A percentile compares a stretch with the other conserved stretches of the same genome.
Evolutionary conservation across 2,329 filamentous ascomycete genomes (phyloP).

Genomic region (Exserohilum turcica): DNA sequence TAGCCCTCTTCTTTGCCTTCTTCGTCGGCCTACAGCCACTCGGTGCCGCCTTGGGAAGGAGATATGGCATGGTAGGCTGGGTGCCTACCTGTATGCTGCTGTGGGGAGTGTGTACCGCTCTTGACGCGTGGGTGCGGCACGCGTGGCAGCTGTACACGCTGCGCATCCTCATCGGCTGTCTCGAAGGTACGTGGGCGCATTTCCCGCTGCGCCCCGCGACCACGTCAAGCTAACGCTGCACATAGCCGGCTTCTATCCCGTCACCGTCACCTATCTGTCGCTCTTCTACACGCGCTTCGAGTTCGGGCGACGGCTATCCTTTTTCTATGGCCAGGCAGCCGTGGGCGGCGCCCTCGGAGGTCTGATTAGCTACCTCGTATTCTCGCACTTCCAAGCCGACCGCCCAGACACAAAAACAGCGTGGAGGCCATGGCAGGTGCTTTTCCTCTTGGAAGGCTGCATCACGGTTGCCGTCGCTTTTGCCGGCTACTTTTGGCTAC

Average conservation of each 20-base stretch:
- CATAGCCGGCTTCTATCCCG: slow-evolving; percentile 64
- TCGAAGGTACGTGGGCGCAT: slow-evolving; percentile 48
- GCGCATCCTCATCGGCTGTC: slow-evolving; percentile 53
- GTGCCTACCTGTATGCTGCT: slow-evolving; percentile 63
- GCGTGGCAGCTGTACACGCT: slow-evolving; percentile 56
- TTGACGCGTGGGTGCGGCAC: slow-evolving; percentile 54
- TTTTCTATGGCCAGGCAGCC: slow-evolving; percentile 64
- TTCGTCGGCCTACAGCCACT: slow-evolving; percentile 64
- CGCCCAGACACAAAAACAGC: slow-evolving; percentile 15
- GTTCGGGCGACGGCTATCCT: slow-evolving; percentile 58
- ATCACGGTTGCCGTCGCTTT: slow-evolving; percentile 55
- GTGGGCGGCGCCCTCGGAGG: slow-evolving; percentile 63
- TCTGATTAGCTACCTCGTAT: slow-evolving; percentile 57
- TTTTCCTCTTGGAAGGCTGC: slow-evolving; percentile 57
- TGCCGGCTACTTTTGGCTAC: slow-evolving; percentile 57
- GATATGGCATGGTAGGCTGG: slow-evolving; percentile 61
- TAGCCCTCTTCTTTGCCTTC: slow-evolving; percentile 63
- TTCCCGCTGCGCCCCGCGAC: neutral
- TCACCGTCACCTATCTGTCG: slow-evolving; percentile 63
- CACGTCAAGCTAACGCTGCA: slow-evolving; percentile 23
- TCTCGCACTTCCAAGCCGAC: slow-evolving; percentile 48
- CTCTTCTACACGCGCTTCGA: slow-evolving; percentile 64
- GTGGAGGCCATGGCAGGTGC: slow-evolving; percentile 58
- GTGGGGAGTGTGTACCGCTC: slow-evolving; percentile 57
- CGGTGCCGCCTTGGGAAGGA: slow-evolving; percentile 62